A percentile compares a stretch with the other conserved stretches of the same genome.
Conservation (phyloP, 345 rosid genomes). For the Nephelium lappaceum region DNA sequence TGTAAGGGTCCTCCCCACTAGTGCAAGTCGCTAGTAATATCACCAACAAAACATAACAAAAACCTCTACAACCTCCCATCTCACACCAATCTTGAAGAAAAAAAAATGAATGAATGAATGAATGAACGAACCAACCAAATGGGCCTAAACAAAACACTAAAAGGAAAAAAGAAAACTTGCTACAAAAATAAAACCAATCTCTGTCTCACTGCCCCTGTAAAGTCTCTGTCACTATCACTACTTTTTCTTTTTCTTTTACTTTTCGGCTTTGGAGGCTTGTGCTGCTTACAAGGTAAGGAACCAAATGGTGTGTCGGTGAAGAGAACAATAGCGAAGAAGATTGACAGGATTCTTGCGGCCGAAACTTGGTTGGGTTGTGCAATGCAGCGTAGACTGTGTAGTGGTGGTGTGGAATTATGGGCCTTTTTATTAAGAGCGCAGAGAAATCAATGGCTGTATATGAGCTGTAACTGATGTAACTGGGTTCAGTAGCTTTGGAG, state of each 20-base stretch:
- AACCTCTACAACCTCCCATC: conserved; percentile 31
- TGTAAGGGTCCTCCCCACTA: conserved; percentile 66
- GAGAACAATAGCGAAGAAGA: conserved; percentile 1
- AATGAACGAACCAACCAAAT: background rate
- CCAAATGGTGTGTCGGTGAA: conserved; percentile 24
- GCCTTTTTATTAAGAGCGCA: background rate
- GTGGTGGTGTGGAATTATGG: background rate
- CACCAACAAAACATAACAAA: conserved; percentile 22
- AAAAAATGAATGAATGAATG: conserved; percentile 2
- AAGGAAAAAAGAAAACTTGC: conserved; percentile 13
- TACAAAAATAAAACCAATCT: background rate
- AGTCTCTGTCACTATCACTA: background rate
- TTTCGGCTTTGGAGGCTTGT: conserved; percentile 24
- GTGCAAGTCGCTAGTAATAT: conserved; percentile 25
- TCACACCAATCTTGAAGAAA: conserved; percentile 3
- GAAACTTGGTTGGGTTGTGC: background rate
- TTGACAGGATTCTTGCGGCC: background rate
- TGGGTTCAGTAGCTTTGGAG: background rate
- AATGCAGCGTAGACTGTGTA: background rate
- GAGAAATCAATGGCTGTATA: conserved; percentile 7
- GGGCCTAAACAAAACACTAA: conserved; percentile 2
- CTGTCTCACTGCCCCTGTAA: conserved; percentile 23
- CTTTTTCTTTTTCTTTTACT: background rate
- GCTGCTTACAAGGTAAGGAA: background rate
- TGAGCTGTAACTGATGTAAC: conserved; percentile 14